Base-by-base conservation (phyloP, 2,329 filamentous ascomycete genomes). In the Mariannaea sp. region DNA sequence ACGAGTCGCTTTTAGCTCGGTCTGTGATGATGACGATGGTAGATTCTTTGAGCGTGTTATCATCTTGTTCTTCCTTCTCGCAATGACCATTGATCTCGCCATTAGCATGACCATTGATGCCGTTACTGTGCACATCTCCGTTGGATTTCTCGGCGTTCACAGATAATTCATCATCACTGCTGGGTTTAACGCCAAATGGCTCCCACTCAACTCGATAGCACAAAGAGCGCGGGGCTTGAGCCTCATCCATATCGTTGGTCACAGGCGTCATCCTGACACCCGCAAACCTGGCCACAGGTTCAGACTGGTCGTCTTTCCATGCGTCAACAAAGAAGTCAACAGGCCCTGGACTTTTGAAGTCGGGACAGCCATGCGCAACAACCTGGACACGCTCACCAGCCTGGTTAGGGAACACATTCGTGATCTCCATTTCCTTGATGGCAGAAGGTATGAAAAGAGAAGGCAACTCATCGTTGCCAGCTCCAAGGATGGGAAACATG, bases 191-290 rank as follows among this genome's bases (percentile, higher is more conserved):
- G 2, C 36, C 22, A 0, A 76, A 55, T 3, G 71, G 69, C 55
- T 78, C 74, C 77, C 77, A 80, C 16, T 74, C 64, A 13, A 78
- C 55, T 60, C 74, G 75, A 60, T 76, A 79, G 64, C 77, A 79
- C 5, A 79, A 60, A 1, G 59, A 59, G 13, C 67, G 61, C 12
- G 65, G 59, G 13, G 8, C 43, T n/a, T 46, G 42, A 4, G 56
- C 48, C 14, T 66, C 59, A 1, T 35, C 51, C 1, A 53, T 42
- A 2, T 70, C 71, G 20, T 74, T 73, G 30, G 74, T 64, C 4
- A 79, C 69, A 1, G 77, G 77, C 1, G 71, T 73, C 65, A 79
- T 71, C 7, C 62, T 67, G 19, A 77, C 65, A 0, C 70, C 74
- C 7, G 69, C 68, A 6, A 76, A 58, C 22, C 64, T 70, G 16